Base-by-base conservation (phyloP, 257 asterid species). In the Nicotiana otophora region DNA sequence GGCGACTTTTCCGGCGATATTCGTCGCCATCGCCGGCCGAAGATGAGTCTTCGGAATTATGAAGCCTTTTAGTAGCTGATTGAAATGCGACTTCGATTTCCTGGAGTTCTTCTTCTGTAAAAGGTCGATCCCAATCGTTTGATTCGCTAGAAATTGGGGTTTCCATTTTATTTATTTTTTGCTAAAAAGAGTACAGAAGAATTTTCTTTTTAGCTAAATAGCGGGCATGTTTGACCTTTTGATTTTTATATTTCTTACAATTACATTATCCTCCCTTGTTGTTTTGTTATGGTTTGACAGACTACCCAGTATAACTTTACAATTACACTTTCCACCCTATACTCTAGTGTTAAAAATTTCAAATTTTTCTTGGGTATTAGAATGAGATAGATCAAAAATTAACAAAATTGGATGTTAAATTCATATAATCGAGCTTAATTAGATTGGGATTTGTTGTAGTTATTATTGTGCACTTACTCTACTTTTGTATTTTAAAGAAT, bases 41-140 rank as follows among this genome's bases (percentile, higher is more conserved):
- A 0, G 51, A 42, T 12, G 10, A 51, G 19, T 65, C 33, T 10
- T 17, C 79, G 60, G 77, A 66, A 46, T 63, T 62, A 48, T 58
- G 76, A 82, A 87, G 88, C 88, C 89, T 92, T 30, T 60, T 64
- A 6, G 88, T 79, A 80, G 97, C 86, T 77, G 89, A 86, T 17
- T 53, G 83, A 53, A 83, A 58, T 28, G 88, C 94, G 65, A 89
- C 84, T 77, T 94, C 98, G 65, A 94, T 94, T 65, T 92, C 91
- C 70, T 85, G 86, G 79, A 94, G 90, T 84, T 93, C 98, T 74
- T 89, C 89, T 10, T 93, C 97, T 10, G 97, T 92, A 75, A 94
- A 91, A 53, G 95, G 93, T 57, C 86, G 84, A 82, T 88, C 95
- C 97, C 92, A 93, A 82, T 89, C 92, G 83, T 76, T 69, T 3